Evolutionary conservation across 2,329 filamentous ascomycete genomes (phyloP), one percentile per base, ranked within the genome.

Genomic region (Colletotrichum plurivorum): DNA sequence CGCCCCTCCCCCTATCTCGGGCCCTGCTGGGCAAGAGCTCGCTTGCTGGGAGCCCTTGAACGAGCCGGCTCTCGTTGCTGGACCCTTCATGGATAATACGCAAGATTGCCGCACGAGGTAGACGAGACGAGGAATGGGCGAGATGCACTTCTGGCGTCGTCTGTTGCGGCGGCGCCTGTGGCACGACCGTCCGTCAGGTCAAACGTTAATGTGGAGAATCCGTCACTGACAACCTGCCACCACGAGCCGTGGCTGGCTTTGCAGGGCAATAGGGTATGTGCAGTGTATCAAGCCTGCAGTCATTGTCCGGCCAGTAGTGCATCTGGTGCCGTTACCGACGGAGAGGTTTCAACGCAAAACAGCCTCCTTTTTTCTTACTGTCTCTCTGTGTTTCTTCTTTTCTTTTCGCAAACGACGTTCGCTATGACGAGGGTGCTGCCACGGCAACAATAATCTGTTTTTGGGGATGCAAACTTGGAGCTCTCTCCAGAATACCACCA

Each of bases 1-100:
- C 56, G 62, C 67, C 67, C 67, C 67, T 69, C 67, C 67, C 67
- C 67, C 67, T 69, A 69, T 69, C 62, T 67, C 16, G 49, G 57
- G 62, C 67, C 67, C 63, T 69, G 67, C 41, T 56, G 20, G 48
- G 43, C 58, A 27, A 61, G 56, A 67, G 41, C 45, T 69, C 67
- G 62, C 67, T 67, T 67, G 55, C 67, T 39, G 13, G 56, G 63
- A 57, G 62, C 56, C 67, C 67, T 56, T 55, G 67, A 45, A 45
- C 36, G 45, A 53, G 59, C 51, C 62, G 55, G 55, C 62, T 67
- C 43, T 48, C 46, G 48, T 66, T n/a, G 41, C 55, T 57, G 62
- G 62, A 60, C 67, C 67, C 67, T 69, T 56, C 13, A 61, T 69
- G 67, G 62, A 39, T 69, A 56, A 61, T 18, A 55, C 51, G 62